These are phyloP conservation scores for Trametes punicea DNA, from an alignment of 768 basidiomycete genomes.

Conservation along the genomic window DNA sequence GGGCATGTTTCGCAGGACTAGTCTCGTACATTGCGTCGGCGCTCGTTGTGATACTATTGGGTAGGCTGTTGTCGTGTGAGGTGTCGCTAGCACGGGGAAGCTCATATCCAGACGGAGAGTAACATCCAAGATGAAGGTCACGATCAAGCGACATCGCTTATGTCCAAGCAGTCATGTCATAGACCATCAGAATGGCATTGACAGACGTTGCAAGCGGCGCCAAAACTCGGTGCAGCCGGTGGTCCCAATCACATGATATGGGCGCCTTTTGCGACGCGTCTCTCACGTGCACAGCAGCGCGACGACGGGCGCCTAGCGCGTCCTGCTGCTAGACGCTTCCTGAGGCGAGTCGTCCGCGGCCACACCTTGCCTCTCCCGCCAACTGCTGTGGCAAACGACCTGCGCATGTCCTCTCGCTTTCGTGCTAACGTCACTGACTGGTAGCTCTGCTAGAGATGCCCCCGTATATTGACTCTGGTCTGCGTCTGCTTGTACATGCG, in stretches of 20 bases:
- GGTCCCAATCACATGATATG: too few relatives aligned
- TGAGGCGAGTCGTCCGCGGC: not conserved
- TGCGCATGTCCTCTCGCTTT: constrained; percentile 2
- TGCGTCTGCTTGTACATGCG: constrained; percentile 3
- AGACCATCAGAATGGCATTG: not conserved
- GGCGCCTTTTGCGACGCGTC: constrained; percentile 2
- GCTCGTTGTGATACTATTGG: not conserved
- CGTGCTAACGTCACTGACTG: not conserved
- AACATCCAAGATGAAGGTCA: not conserved
- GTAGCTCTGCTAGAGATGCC: not conserved
- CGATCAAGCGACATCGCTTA: too few relatives aligned
- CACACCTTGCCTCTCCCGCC: not conserved
- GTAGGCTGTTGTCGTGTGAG: too few relatives aligned
- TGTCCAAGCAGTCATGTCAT: not conserved
- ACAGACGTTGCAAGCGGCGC: too few relatives aligned
- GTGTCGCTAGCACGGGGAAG: not conserved
- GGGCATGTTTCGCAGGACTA: not conserved
- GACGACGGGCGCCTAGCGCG: constrained; percentile 15
- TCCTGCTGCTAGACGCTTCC: constrained; percentile 3
- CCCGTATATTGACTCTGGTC: not conserved
- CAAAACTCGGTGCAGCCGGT: too few relatives aligned
- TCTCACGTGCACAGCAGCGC: constrained; percentile 19
- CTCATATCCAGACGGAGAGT: not conserved
- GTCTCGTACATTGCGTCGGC: too few relatives aligned
- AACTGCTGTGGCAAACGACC: constrained; percentile 8